These are phyloP conservation scores for Cercospora sp. DNA, from an alignment of 2,329 filamentous ascomycete genomes.

Conservation along the genomic window DNA sequence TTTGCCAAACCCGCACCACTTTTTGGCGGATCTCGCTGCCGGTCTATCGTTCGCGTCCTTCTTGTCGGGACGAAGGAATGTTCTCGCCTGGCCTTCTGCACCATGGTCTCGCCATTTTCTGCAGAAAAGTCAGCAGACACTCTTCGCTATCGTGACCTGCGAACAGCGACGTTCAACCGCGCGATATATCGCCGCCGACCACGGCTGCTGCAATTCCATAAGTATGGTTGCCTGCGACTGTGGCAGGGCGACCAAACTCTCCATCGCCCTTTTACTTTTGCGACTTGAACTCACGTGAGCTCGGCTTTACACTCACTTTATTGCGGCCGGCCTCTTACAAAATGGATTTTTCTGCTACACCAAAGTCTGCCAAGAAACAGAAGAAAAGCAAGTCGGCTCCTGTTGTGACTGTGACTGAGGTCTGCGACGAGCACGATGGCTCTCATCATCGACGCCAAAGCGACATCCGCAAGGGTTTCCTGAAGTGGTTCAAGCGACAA, in stretches of 20 bases:
- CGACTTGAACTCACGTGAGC: background rate
- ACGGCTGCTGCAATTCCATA: background rate
- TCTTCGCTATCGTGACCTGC: background rate
- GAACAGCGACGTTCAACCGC: conserved; percentile 5
- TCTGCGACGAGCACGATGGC: background rate
- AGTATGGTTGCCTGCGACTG: background rate
- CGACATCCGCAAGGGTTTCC: conserved; percentile 7
- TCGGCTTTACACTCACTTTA: background rate
- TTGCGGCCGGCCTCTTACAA: conserved; percentile 4
- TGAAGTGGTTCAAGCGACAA: conserved; percentile 18
- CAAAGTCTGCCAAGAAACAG: conserved; percentile 12
- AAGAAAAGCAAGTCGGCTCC: background rate
- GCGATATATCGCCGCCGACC: conserved; percentile 10
- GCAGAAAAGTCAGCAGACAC: conserved; percentile 8
- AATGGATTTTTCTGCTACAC: conserved; percentile 4
- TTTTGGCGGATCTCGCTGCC: conserved; percentile 1
- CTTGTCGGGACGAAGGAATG: conserved; percentile 1
- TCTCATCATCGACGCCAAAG: background rate
- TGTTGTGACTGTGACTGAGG: conserved; percentile 1
- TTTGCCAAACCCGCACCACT: background rate
- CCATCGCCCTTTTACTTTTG: background rate
- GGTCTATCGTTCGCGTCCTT: conserved; percentile 7
- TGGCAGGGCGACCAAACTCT: background rate
- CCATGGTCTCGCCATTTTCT: conserved; percentile 15
- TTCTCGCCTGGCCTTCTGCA: conserved; percentile 13